Conservation (phyloP, 768 basidiomycete genomes). For the Trametes gibbosa region DNA sequence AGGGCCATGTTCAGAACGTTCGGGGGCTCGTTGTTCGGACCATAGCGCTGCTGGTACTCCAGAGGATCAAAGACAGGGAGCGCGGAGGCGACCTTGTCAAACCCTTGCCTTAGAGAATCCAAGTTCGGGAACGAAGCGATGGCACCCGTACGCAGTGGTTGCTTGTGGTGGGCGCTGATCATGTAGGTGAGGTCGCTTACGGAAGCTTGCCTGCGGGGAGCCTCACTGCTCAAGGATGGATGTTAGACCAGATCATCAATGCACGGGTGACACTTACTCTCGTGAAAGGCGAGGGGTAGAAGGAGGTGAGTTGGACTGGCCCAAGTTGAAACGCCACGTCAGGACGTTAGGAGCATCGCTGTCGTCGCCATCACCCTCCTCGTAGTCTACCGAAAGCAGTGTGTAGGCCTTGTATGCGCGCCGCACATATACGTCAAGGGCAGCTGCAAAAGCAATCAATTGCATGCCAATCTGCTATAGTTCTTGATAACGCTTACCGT, state of each 20-base stretch:
- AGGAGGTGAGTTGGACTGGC: constrained; percentile 82
- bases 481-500: constrained; percentile 53
- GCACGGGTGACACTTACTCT: constrained; percentile 36
- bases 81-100: constrained; percentile 66
- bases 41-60: constrained; percentile 77
- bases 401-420: constrained; percentile 95
- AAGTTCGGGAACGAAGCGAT: constrained; percentile 89
- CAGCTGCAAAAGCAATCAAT: constrained; percentile 48
- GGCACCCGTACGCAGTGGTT: constrained; percentile 87
- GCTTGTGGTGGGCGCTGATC: constrained; percentile 80
- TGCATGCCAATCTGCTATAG: neutral
- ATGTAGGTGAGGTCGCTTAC: constrained; percentile 96
- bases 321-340: constrained; percentile 95
- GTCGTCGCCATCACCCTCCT: constrained; percentile 88
- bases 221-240: constrained; percentile 41
- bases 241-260: constrained; percentile 11
- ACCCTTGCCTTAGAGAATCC: constrained; percentile 64
- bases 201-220: constrained; percentile 74
- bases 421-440: constrained; percentile 93
- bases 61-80: constrained; percentile 71
- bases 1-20: constrained; percentile 95
- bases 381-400: constrained; percentile 88
- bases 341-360: constrained; percentile 78
- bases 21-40: constrained; percentile 68
- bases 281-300: constrained; percentile 67